phyloP scores from a whole-genome alignment of 2,329 filamentous ascomycete genomes.

The Phialophora verrucosa region DNA sequence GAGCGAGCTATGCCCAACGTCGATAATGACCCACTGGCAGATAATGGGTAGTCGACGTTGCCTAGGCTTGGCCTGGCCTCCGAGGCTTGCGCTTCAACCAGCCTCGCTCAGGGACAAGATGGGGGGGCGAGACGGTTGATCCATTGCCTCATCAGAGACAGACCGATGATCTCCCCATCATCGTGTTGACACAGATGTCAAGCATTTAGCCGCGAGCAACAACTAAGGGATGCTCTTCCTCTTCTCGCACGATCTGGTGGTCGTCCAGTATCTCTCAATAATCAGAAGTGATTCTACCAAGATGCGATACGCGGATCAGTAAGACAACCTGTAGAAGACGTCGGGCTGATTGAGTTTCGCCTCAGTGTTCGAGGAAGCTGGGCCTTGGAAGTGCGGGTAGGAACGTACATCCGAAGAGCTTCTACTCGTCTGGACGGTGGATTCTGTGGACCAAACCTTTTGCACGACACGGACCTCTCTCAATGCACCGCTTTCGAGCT shows the following conservation, averaged over 20 bases:
- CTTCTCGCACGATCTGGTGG: not conserved
- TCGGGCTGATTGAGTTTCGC: not conserved
- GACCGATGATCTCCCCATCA: not conserved
- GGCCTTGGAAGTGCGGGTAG: not conserved
- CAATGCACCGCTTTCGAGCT: not conserved
- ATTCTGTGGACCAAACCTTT: not conserved
- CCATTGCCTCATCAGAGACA: conserved; percentile 18
- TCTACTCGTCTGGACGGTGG: not conserved
- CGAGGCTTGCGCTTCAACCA: conserved; percentile 8
- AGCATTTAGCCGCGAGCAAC: not conserved
- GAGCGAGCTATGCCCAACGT: conserved; percentile 27
- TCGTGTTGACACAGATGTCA: not conserved
- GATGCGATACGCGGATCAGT: no score
- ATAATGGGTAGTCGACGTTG: not conserved
- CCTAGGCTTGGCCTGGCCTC: conserved; percentile 1
- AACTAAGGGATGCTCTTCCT: not conserved
- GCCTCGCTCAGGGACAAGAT: conserved; percentile 13
- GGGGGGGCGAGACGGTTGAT: not conserved
- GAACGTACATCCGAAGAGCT: conserved; percentile 2
- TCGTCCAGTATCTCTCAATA: not conserved
- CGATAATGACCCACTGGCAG: conserved; percentile 31
- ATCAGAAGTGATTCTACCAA: not conserved
- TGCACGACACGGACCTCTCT: not conserved
- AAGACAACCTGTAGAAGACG: not conserved
- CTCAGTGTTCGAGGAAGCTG: not conserved